Percentiles rank a stretch among this genome's conserved stretches.
phyloP scores from a whole-genome alignment of 257 asterid genomes.

The Fraxinus pennsylvanica region DNA sequence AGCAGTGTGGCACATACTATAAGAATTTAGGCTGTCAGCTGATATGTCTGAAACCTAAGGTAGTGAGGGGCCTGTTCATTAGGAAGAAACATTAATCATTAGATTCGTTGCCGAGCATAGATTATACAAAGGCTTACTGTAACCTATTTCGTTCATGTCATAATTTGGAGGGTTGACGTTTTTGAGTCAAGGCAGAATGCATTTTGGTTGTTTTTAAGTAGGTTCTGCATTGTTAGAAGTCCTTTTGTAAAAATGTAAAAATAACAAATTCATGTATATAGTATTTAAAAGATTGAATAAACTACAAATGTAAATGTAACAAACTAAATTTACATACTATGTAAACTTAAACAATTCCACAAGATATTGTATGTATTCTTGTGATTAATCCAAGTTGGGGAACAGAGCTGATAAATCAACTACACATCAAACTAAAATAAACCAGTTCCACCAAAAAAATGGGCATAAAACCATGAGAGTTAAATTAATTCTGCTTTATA shows the following conservation, averaged over 20 bases:
- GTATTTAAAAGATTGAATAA: neutral
- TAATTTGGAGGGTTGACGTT: too few species aligned
- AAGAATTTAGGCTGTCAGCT: too few species aligned
- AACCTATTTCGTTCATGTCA: too few species aligned
- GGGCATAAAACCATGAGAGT: neutral
- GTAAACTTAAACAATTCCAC: conserved; percentile 16
- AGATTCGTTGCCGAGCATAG: too few species aligned
- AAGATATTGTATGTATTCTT: neutral
- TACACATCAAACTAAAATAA: neutral
- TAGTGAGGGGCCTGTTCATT: too few species aligned
- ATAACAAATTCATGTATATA: too few species aligned
- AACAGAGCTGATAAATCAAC: neutral
- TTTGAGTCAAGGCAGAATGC: too few species aligned
- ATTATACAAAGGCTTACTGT: too few species aligned
- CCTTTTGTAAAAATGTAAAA: too few species aligned
- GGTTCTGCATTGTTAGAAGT: neutral
- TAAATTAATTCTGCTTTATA: neutral
- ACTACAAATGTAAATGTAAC: neutral
- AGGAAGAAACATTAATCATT: too few species aligned
- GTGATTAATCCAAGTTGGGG: neutral
- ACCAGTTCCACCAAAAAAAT: neutral
- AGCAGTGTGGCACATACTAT: too few species aligned
- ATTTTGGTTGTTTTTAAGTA: neutral
- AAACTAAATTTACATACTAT: conserved; percentile 25
- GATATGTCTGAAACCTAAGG: too few species aligned